A percentile compares a stretch with the other conserved stretches of the same genome.
Conservation (phyloP, 441 rosid genomes). For the Eutrema salsugineum region DNA sequence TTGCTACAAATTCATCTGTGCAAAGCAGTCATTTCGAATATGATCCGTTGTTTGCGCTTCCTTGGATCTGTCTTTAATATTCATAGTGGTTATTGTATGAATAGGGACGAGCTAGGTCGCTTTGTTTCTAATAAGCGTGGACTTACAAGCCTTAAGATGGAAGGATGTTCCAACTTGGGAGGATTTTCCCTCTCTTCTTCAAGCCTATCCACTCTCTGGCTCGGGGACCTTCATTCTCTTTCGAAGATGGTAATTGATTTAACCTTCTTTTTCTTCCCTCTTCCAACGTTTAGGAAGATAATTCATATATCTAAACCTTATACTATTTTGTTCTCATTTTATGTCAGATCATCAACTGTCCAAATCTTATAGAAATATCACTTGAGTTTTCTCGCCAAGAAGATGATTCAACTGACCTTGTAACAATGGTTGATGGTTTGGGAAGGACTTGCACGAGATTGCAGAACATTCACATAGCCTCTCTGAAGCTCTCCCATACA, state of each 20-base stretch:
- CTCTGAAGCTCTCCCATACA: conserved; percentile 68
- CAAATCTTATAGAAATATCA: conserved; percentile 76
- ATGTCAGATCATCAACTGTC: conserved; percentile 69
- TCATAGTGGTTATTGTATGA: conserved; percentile 12
- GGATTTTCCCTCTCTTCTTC: conserved; percentile 73
- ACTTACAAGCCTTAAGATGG: conserved; percentile 83
- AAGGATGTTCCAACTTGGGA: conserved; percentile 87
- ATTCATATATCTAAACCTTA: background rate
- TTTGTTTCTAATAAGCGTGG: conserved; percentile 92
- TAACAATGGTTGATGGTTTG: conserved; percentile 59
- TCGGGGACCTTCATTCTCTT: conserved; percentile 72
- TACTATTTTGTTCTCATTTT: background rate
- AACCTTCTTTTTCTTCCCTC: background rate
- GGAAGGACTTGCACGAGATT: conserved; percentile 71
- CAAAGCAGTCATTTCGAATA: background rate
- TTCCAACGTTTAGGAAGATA: background rate
- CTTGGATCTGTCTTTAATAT: background rate
- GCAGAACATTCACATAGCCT: conserved; percentile 86
- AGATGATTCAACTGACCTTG: conserved; percentile 74
- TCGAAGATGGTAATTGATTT: conserved; percentile 65
- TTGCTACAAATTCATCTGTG: background rate
- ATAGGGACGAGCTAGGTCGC: conserved; percentile 84
- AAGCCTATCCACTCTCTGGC: conserved; percentile 86
- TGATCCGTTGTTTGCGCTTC: background rate
- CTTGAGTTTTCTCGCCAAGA: conserved; percentile 76